Evolutionary conservation across 164 flowering plant genomes (phyloP).

Genomic region (Pachysandra terminalis): DNA sequence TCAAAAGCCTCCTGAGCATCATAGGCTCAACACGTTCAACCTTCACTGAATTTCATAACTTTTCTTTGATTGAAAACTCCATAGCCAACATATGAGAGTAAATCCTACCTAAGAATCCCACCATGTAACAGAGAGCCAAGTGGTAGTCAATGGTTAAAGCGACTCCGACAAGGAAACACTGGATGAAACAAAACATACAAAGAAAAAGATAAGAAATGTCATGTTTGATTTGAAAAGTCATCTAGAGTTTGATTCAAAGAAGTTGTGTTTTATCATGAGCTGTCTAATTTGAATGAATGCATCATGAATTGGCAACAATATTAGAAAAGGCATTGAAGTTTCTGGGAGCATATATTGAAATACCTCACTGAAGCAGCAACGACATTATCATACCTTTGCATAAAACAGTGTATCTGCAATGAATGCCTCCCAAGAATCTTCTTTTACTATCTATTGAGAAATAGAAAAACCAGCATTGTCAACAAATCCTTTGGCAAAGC

Average conservation of each 20-base stretch:
- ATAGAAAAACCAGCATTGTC: background rate
- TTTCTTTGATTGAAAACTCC: background rate
- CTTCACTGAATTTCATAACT: background rate
- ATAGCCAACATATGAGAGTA: background rate
- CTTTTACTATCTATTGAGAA: slow-evolving; percentile 51
- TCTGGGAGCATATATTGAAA: background rate
- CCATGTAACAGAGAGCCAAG: slow-evolving; percentile 67
- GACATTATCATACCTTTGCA: slow-evolving; percentile 53
- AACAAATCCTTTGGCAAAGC: background rate
- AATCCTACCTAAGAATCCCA: slow-evolving; percentile 61
- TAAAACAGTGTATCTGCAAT: slow-evolving; percentile 60
- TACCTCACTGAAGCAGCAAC: background rate
- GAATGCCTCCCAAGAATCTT: slow-evolving; percentile 87
- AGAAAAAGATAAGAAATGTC: background rate
- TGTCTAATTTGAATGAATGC: background rate
- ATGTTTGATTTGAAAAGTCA: background rate
- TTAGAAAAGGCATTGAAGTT: background rate
- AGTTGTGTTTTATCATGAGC: background rate
- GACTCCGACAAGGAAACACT: slow-evolving; percentile 67
- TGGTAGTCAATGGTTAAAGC: slow-evolving; percentile 64
- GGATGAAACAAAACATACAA: slow-evolving; percentile 16
- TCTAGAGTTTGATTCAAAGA: background rate
- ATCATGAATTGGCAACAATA: background rate
- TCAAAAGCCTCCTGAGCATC: background rate
- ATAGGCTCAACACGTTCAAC: background rate